Conservation (phyloP, 75 land plant species). For the Cryptomeria japonica region DNA sequence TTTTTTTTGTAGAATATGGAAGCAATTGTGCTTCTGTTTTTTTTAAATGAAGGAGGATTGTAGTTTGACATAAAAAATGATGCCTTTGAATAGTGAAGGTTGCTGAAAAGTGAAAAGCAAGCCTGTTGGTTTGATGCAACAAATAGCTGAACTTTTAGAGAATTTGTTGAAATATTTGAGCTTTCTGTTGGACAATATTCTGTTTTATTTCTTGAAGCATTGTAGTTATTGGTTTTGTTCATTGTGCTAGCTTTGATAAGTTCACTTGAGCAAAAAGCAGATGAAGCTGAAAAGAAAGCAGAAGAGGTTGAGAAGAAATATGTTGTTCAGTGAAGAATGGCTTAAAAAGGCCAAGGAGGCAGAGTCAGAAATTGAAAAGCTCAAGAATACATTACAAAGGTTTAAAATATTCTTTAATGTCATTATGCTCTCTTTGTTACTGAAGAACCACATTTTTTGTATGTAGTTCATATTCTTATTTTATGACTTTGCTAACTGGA, state of each 20-base stretch:
- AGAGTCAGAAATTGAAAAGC: slow-evolving; percentile 61
- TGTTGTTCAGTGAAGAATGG: slow-evolving; percentile 80
- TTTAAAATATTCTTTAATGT: slow-evolving; percentile 15
- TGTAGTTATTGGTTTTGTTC: neutral
- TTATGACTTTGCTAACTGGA: neutral
- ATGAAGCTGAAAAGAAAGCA: slow-evolving; percentile 41
- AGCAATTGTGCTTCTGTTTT: too few species aligned
- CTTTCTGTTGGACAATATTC: neutral
- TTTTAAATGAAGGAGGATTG: too few species aligned
- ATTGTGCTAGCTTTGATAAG: slow-evolving; percentile 51
- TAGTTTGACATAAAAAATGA: neutral
- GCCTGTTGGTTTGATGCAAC: neutral
- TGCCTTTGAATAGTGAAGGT: neutral
- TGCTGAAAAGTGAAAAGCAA: neutral
- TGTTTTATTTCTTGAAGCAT: too few species aligned
- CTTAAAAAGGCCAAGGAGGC: slow-evolving; percentile 70
- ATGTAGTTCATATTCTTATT: neutral
- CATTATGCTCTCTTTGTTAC: neutral
- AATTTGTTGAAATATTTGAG: neutral
- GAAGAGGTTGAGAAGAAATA: slow-evolving; percentile 77
- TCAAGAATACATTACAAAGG: slow-evolving; percentile 89
- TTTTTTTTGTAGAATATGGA: too few species aligned
- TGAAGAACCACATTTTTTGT: neutral
- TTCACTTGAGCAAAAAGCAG: slow-evolving; percentile 52
- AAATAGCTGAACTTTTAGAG: neutral